Evolutionary conservation across 257 asterid species (phyloP), one percentile per base, ranked within the genome.

Genomic region (Nyctanthes arbortristis): DNA sequence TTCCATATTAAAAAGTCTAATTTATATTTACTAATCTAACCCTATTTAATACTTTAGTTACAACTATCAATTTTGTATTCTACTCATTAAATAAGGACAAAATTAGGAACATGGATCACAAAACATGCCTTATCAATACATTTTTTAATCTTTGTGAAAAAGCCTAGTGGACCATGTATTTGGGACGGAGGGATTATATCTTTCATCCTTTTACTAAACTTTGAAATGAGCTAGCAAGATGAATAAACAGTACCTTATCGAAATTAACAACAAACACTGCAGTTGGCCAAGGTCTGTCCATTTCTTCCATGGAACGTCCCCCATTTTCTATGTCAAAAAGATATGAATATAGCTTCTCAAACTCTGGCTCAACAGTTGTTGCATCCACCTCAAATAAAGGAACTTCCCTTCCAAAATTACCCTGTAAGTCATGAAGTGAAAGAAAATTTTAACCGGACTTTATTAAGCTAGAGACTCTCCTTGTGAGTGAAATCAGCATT

Each of bases 381-480:
- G 97, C 97, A 69, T 94, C 99, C 77, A 88, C 97, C 89, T 91
- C 99, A 88, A 84, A 94, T 73, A 89, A 74, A 65, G 97, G 96
- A 43, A 94, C 92, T 80, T 91, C 95, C 83, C 96, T 88, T 77
- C 99, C 97, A 88, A 89, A 94, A 73, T 88, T 93, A 73, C 74
- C 85, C 99, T 94, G 87, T 64, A 70, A 62, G 78, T 63, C 65
- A 72, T 45, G 72, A 73, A 67, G 81, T 73, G 35, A 73, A 77
- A 52, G 57, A 62, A 33, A 67, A 47, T 55, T 61, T 66, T 71
- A 75, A 32, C 72, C 39, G 63, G 67, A 65, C 36, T 36, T 63
- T 63, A 78, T 30, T 49, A 39, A 74, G 60, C 30, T 22, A 56
- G 52, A 20, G 72, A 49, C 39, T 33, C 62, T 45, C 35, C 45